Evolutionary conservation across 1,284 basidiomycete species (phyloP), one percentile per base, ranked within the genome.

Genomic region (Fomes fomentarius): DNA sequence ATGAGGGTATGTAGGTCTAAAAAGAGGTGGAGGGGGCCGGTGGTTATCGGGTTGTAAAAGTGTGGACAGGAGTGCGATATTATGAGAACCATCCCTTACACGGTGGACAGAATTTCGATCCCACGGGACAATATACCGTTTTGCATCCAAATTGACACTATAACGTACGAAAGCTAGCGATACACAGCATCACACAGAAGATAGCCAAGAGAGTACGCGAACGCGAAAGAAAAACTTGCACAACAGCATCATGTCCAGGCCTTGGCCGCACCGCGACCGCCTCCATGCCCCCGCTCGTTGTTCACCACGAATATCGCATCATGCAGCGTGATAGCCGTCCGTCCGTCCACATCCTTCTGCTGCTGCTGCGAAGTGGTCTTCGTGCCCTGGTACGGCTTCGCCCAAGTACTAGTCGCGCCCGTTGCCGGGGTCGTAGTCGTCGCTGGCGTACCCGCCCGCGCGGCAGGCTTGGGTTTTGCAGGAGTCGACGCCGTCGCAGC

Each of bases 231-330:
- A 2, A 24, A 24, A 11, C 12, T 8, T 17, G 8, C 34, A 37
- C 9, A 6, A n/a, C 9, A 46, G n/a, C 22, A 21, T 26, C 24
- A 86, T 40, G 80, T 81, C 87, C 86, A 90, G 35, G 85, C 85
- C 38, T 79, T 74, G 21, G 87, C 89, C 39, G 87, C 79, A 3
- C 89, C 89, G 52, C 82, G 75, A 11, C 90, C 89, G 34, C 84
- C 89, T 24, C 89, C 90, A 68, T 92, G 90, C 5, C 89, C 89
- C 42, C 82, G 74, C 69, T 93, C 90, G 60, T 82, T 87, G 66
- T 87, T 85, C 50, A 92, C 75, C 5, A 89, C 87, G 71, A 93
- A 93, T 77, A 91, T 77, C 2, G 88, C 88, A 71, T 93, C 90
- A 34, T 85, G 75, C 72, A 91, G 74, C 1, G 86, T 91, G 30